Percentiles rank a stretch among this genome's conserved stretches.
Evolutionary conservation across 108 stramenopile species (phyloP).

Genomic region (Nannochloropsis granulata): DNA sequence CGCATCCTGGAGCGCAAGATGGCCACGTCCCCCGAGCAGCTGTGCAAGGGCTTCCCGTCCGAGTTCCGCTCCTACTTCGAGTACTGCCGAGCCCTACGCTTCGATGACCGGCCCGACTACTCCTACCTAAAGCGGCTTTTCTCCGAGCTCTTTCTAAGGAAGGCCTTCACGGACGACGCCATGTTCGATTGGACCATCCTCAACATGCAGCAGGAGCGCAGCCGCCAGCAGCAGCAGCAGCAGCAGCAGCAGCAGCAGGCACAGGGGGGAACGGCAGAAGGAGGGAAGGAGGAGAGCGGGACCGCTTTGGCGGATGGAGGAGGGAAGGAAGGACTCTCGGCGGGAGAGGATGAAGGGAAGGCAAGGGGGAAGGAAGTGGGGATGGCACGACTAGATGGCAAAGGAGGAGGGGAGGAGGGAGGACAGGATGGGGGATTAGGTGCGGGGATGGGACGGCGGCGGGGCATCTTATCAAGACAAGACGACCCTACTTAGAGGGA

Average conservation of each 20-base stretch:
- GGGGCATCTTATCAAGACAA: background rate
- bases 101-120: constrained; percentile 99
- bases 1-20: constrained; percentile 99
- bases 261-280: background rate
- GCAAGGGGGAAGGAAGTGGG: background rate
- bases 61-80: constrained; percentile 99
- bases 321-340: background rate
- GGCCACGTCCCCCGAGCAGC: constrained; percentile 85
- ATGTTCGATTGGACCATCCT: constrained; percentile 99
- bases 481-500: background rate
- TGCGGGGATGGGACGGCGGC: background rate
- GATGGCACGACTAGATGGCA: background rate
- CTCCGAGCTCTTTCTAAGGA: constrained; percentile 51
- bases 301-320: background rate
- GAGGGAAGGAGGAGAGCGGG: background rate
- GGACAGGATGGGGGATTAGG: background rate
- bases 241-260: background rate
- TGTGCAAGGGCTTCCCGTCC: constrained; percentile 96
- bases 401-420: background rate
- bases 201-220: constrained; percentile 64
- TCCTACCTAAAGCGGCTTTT: constrained; percentile 77
- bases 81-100: constrained; percentile 90
- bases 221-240: background rate
- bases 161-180: constrained; percentile 98
- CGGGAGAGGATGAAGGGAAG: background rate